phyloP scores from a whole-genome alignment of 352 stramenopile species.

The Phytophthora meadii region DNA sequence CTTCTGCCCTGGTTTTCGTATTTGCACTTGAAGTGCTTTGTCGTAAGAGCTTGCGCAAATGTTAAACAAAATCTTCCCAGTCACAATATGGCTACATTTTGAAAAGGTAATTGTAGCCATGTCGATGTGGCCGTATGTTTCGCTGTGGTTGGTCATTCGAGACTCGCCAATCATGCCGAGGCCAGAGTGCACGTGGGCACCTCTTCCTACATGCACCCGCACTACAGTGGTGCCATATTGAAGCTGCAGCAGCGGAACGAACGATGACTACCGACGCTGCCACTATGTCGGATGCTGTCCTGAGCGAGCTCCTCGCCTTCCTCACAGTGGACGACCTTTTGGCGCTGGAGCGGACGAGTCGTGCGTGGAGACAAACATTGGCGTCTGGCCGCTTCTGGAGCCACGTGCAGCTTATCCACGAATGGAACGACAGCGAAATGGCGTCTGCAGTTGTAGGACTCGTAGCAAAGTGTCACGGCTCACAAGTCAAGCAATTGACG shows the following conservation, averaged over 20 bases:
- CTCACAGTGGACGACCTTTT: slow-evolving; percentile 63
- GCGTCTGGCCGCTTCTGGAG: slow-evolving; percentile 40
- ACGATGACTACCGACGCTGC: slow-evolving; percentile 18
- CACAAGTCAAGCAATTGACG: slow-evolving; percentile 44
- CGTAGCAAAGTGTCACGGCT: slow-evolving; percentile 49
- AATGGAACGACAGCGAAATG: slow-evolving; percentile 37
- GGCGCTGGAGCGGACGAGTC: slow-evolving; percentile 52
- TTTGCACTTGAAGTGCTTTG: slow-evolving; percentile 5
- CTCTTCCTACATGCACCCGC: slow-evolving; percentile 4
- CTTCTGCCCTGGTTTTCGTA: slow-evolving; percentile 1
- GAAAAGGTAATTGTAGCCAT: slow-evolving; percentile 15
- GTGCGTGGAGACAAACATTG: slow-evolving; percentile 44
- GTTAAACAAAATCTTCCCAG: slow-evolving; percentile 21
- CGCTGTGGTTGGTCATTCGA: slow-evolving; percentile 16
- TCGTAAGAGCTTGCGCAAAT: slow-evolving; percentile 12
- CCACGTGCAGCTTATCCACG: slow-evolving; percentile 39
- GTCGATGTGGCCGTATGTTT: slow-evolving; percentile 19
- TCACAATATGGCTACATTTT: too few relatives aligned
- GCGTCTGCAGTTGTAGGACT: slow-evolving; percentile 34
- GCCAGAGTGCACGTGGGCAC: slow-evolving; percentile 24
- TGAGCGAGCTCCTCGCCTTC: slow-evolving; percentile 53
- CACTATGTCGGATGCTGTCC: slow-evolving; percentile 25
- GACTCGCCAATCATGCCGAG: slow-evolving; percentile 30
- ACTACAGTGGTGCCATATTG: not conserved
- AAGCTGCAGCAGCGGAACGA: slow-evolving; percentile 35